Evolutionary conservation across 2,329 filamentous ascomycete species (phyloP), one percentile per base, ranked within the genome.

Genomic region (Bipolaris gigantea): DNA sequence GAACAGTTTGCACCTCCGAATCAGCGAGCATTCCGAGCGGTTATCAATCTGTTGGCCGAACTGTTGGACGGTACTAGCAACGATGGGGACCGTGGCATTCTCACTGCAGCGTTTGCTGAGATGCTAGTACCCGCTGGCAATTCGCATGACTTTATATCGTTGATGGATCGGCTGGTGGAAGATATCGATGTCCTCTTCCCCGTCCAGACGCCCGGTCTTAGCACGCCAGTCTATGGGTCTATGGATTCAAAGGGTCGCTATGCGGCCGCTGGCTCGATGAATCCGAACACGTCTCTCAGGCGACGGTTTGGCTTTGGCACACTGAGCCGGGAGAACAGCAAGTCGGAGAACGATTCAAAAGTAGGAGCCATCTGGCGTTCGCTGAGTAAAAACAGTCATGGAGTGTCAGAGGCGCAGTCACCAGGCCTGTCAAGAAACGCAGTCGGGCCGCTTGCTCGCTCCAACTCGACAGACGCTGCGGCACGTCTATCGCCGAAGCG

Each of bases 171-270:
- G 18, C 82, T 97, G 19, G 91, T 97, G 0, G 90, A 96, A 59
- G 92, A 96, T 68, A 91, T 89, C 58, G 90, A 96, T 51, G 85
- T 86, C 27, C 86, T 97, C n/a, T 96, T 96, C 65, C 89, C 92
- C 48, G 86, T 89, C 9, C 67, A 70, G 39, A 74, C 81, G 51
- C 74, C 78, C 62, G 69, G 77, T 51, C 72, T 80, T 47, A 72
- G 79, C 66, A 59, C 73, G 66, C 62, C 80, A 66, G 74, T 69
- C 42, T 84, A 83, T 55, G 87, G 88, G 44, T 85, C 85, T 1
- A 75, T 85, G 55, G 84, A 80, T 56, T 85, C 83, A 1, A 71
- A 71, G 21, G 80, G 81, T 57, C 82, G 85, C 45, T 79, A 81
- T 41, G 87, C 86, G 60, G 82, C 84, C 7, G 83, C 88, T 39